These are phyloP conservation scores for Austroboletus rostrupii DNA, from an alignment of 1,284 basidiomycete genomes.

Conservation along the genomic window DNA sequence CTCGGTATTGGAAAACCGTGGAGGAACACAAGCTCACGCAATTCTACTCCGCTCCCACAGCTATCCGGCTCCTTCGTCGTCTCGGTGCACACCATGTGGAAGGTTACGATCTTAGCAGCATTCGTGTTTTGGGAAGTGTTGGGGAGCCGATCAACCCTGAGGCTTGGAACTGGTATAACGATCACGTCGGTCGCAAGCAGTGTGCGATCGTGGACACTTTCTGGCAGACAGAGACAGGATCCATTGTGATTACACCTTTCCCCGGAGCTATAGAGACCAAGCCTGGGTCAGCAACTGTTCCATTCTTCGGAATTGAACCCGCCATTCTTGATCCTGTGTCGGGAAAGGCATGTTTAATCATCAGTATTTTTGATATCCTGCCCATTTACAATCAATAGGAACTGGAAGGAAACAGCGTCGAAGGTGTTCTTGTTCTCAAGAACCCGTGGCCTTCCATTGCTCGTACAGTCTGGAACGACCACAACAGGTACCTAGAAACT, in stretches of 20 bases:
- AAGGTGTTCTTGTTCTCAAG: constrained; percentile 88
- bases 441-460: constrained; percentile 95
- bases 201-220: constrained; percentile 96
- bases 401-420: constrained; percentile 78
- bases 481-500: constrained; percentile 88
- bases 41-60: constrained; percentile 91
- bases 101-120: constrained; percentile 76
- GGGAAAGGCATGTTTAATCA: constrained; percentile 46
- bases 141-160: constrained; percentile 99
- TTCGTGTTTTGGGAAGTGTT: constrained; percentile 89
- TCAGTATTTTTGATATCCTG: neutral
- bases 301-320: constrained; percentile 94
- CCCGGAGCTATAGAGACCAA: constrained; percentile 95
- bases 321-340: constrained; percentile 81
- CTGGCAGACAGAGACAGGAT: constrained; percentile 98
- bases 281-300: constrained; percentile 93
- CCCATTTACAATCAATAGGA: constrained; percentile 38
- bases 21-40: constrained; percentile 92
- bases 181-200: constrained; percentile 84
- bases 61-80: constrained; percentile 87
- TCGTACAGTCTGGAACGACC: constrained; percentile 91
- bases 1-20: constrained; percentile 96
- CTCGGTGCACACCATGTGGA: constrained; percentile 88
- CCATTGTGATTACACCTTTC: constrained; percentile 92
- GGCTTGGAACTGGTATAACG: constrained; percentile 99